Evolutionary conservation across 176 grass and related monocot species (phyloP).

Genomic region (Elymus sibiricus): DNA sequence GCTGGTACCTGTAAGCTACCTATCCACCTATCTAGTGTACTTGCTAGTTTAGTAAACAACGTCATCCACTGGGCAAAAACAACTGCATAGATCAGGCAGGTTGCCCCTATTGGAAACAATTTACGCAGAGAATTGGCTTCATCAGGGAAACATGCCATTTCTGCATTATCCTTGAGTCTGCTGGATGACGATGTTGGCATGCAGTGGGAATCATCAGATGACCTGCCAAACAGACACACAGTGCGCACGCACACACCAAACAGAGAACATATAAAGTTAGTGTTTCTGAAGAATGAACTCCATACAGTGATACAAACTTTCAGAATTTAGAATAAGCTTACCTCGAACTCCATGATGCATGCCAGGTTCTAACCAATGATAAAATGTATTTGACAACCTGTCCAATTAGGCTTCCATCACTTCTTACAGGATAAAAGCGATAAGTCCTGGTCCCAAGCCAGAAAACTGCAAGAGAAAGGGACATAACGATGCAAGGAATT

Average conservation of each 20-base stretch:
- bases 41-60: conserved; percentile 72
- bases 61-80: conserved; percentile 56
- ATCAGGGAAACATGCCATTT: conserved; percentile 15
- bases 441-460: conserved; percentile 42
- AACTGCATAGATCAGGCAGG: conserved; percentile 55
- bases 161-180: conserved; percentile 17
- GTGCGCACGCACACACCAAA: neutral
- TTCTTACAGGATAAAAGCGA: conserved; percentile 33
- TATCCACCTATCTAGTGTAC: conserved; percentile 58
- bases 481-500: conserved; percentile 46
- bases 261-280: neutral
- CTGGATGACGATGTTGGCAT: conserved; percentile 9
- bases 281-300: neutral
- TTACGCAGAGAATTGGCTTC: conserved; percentile 26
- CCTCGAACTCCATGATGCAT: neutral
- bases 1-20: conserved; percentile 41
- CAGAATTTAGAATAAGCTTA: neutral
- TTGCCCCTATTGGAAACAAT: conserved; percentile 52
- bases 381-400: conserved; percentile 14
- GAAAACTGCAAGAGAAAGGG: conserved; percentile 38
- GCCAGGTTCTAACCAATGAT: neutral
- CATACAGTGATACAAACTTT: neutral
- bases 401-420: neutral
- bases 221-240: conserved; percentile 12
- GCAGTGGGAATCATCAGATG: conserved; percentile 8